Evolutionary conservation across 805 yeast genomes (phyloP).

Genomic region (Clavispora phyllophila): DNA sequence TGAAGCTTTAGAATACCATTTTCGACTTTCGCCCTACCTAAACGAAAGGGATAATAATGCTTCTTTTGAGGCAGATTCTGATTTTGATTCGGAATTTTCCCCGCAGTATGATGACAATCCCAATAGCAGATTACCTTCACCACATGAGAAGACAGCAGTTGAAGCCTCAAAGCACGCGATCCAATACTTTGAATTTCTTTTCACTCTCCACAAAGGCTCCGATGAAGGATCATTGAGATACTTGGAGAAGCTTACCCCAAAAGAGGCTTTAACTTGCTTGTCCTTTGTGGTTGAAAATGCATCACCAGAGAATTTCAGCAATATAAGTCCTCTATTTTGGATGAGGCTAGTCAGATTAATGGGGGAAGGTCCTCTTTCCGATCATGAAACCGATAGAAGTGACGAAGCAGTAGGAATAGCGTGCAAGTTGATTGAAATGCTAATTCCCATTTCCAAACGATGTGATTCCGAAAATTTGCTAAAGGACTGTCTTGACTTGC

Average conservation of each 20-base stretch:
- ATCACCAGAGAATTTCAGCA: background rate
- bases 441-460: conserved; percentile 24
- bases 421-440: conserved; percentile 23
- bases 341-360: conserved; percentile 19
- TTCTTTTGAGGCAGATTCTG: background rate
- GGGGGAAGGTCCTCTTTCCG: conserved; percentile 28
- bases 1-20: background rate
- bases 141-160: background rate
- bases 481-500: conserved; percentile 45
- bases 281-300: background rate
- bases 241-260: background rate
- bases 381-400: conserved; percentile 30
- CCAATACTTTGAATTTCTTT: background rate
- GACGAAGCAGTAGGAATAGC: conserved; percentile 35
- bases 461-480: conserved; percentile 18
- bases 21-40: background rate
- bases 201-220: background rate
- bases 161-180: background rate
- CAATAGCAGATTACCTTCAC: background rate
- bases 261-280: background rate
- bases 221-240: background rate
- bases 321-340: background rate
- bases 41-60: background rate
- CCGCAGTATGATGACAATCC: too few relatives aligned
- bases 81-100: background rate